A percentile compares a stretch with the other conserved stretches of the same genome.
These are phyloP conservation scores for Elsinoe ampelina DNA, from an alignment of 2,329 filamentous ascomycete species.

Conservation along the genomic window DNA sequence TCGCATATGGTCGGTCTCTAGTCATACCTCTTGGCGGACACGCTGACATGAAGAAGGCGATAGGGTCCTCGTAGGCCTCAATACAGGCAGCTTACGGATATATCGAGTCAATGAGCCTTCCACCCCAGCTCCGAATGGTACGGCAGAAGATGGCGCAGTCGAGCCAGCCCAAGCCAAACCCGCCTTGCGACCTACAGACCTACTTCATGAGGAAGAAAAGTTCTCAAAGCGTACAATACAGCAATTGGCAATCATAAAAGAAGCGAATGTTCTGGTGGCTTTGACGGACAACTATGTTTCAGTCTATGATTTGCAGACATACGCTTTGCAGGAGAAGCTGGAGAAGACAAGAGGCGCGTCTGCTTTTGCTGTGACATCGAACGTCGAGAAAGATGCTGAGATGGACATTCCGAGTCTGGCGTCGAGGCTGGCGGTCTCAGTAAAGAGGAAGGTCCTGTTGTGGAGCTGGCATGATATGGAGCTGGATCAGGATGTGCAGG, in stretches of 20 bases:
- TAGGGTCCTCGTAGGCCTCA: slow-evolving; percentile 82
- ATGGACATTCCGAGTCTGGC: slow-evolving; percentile 90
- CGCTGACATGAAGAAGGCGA: slow-evolving; percentile 50
- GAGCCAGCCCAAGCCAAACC: slow-evolving; percentile 28
- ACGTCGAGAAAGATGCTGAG: slow-evolving; percentile 80
- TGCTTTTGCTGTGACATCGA: slow-evolving; percentile 86
- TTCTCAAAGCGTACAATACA: slow-evolving; percentile 87
- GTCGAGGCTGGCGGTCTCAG: slow-evolving; percentile 79
- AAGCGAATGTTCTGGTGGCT: slow-evolving; percentile 83
- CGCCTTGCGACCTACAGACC: slow-evolving; percentile 54
- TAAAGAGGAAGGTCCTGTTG: slow-evolving; percentile 78
- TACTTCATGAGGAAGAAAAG: slow-evolving; percentile 85
- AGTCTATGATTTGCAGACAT: slow-evolving; percentile 79
- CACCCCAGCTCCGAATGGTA: slow-evolving; percentile 31
- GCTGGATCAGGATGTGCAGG: slow-evolving; percentile 60
- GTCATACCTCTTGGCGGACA: background rate
- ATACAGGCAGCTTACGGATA: slow-evolving; percentile 77
- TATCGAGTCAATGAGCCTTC: slow-evolving; percentile 76
- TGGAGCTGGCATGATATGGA: slow-evolving; percentile 98
- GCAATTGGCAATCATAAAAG: slow-evolving; percentile 91
- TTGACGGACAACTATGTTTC: slow-evolving; percentile 84
- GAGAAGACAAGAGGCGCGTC: slow-evolving; percentile 78
- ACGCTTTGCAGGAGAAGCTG: slow-evolving; percentile 70
- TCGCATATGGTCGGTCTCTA: slow-evolving; percentile 62
- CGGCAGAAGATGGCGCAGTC: slow-evolving; percentile 18